A percentile compares a stretch with the other conserved stretches of the same genome.
These are phyloP conservation scores for Citrus medica DNA, from an alignment of 345 rosid genomes.

Conservation along the genomic window DNA sequence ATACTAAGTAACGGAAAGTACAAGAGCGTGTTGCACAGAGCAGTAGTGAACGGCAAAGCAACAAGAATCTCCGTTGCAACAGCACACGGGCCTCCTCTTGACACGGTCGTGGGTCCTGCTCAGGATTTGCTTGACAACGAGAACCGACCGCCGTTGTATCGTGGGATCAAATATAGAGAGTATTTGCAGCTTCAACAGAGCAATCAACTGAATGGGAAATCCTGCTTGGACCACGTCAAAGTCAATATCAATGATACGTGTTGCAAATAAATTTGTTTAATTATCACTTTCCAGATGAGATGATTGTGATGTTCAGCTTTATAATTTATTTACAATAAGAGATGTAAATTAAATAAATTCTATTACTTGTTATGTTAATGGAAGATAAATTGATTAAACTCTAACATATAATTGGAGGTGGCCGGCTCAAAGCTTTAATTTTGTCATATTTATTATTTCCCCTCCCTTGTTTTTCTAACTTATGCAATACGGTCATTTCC, in stretches of 20 bases:
- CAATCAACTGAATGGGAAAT: slow-evolving; percentile 17
- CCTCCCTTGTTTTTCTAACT: too few species aligned
- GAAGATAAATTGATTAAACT: background rate
- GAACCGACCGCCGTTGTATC: slow-evolving; percentile 7
- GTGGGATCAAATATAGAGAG: slow-evolving; percentile 28
- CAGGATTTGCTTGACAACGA: slow-evolving; percentile 9
- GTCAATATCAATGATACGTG: background rate
- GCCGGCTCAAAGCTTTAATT: background rate
- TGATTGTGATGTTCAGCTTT: background rate
- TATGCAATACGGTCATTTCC: background rate
- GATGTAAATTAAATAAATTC: background rate
- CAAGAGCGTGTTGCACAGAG: slow-evolving; percentile 38
- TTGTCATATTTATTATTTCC: background rate
- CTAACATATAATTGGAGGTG: background rate
- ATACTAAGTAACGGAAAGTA: slow-evolving; percentile 37
- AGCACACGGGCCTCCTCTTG: slow-evolving; percentile 33
- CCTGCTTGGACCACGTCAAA: slow-evolving; percentile 28
- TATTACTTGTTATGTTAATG: background rate
- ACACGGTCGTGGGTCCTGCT: slow-evolving; percentile 25
- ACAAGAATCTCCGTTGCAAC: slow-evolving; percentile 35
- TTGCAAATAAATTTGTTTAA: background rate
- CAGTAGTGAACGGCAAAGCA: slow-evolving; percentile 23
- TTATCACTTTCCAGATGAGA: background rate
- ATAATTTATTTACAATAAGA: background rate
- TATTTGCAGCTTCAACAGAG: slow-evolving; percentile 33